phyloP scores from a whole-genome alignment of 2,329 filamentous ascomycete species.

The Stagonosporopsis vannaccii region DNA sequence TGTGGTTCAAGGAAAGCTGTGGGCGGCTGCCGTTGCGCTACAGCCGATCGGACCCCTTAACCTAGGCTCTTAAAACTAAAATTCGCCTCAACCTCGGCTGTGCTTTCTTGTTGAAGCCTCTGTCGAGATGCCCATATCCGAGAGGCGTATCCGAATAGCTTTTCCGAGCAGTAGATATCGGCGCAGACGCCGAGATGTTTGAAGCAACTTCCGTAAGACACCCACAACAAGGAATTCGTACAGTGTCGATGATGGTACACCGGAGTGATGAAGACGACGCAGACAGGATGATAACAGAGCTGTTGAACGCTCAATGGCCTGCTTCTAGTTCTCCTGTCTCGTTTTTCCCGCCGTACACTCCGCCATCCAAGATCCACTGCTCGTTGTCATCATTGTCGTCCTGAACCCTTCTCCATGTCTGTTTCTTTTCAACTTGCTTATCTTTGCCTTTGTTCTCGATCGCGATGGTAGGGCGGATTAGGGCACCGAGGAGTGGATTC shows the following conservation, averaged over 20 bases:
- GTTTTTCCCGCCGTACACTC: constrained; percentile 53
- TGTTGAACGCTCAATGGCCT: constrained; percentile 14
- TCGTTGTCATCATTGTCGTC: constrained; percentile 63
- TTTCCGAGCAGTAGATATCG: not conserved
- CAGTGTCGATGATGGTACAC: not conserved
- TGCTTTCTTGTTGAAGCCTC: not conserved
- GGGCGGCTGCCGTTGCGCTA: not conserved
- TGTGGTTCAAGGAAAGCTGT: not conserved
- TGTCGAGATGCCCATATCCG: not conserved
- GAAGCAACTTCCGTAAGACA: not conserved
- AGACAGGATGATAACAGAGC: not conserved
- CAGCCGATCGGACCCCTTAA: not conserved
- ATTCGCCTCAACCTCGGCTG: not conserved
- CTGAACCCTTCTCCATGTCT: constrained; percentile 59
- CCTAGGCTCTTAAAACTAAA: not conserved
- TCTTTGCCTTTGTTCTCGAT: constrained; percentile 60
- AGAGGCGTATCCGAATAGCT: not conserved
- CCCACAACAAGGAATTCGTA: not conserved
- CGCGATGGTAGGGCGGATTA: constrained; percentile 69
- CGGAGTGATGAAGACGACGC: not conserved
- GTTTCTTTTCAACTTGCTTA: constrained; percentile 47
- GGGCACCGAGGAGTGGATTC: constrained; percentile 70
- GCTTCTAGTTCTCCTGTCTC: constrained; percentile 23
- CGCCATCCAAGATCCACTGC: constrained; percentile 61
- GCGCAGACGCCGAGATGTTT: not conserved